Base-by-base conservation (phyloP, 2,329 filamentous ascomycete species). In the Colletotrichum liriopes region DNA sequence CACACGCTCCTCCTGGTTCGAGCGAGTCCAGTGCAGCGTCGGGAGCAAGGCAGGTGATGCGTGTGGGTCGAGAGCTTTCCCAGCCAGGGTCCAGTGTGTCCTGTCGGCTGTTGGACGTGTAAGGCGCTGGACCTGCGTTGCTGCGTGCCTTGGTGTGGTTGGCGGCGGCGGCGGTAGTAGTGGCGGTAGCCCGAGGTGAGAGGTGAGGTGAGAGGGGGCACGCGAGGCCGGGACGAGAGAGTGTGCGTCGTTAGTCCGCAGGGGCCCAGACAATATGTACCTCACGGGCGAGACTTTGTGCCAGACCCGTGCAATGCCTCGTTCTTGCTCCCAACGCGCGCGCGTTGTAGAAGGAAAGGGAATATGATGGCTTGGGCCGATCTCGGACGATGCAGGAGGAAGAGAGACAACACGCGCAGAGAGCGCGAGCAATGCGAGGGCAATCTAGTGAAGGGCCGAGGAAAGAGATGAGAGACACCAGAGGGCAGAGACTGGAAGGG, bases 221-320 rank as follows among this genome's bases (percentile, higher is more conserved):
- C 29, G 29, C 29, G 6, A 32, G 29, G 29, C 29, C 23, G 29
- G 23, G 39, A 45, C 29, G 56, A 45, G 29, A 49, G 60, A n/a
- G 60, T 58, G 65, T 71, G 67, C 67, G 65, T 64, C 65, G 51
- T 18, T 49, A 62, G 65, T 54, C 65, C 45, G 39, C 65, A 72
- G 69, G 58, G 58, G 64, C 59, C 69, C 69, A 72, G 65, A 72
- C 69, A 59, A 72, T 72, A 72, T 72, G 69, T 72, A 72, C 69
- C 69, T 72, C 69, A 72, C 69, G 69, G 69, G 45, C 65, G 51
- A 52, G 66, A 58, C 64, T 61, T 47, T 26, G 23, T 26, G 26
- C 29, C 41, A 54, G 51, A 58, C 35, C 49, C 58, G 67, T 32
- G 47, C 61, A 37, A 37, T 26, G 14, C 45, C 26, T 58, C 59